Conservation (phyloP, 305 asterid species). For the Fraxinus ornus region DNA sequence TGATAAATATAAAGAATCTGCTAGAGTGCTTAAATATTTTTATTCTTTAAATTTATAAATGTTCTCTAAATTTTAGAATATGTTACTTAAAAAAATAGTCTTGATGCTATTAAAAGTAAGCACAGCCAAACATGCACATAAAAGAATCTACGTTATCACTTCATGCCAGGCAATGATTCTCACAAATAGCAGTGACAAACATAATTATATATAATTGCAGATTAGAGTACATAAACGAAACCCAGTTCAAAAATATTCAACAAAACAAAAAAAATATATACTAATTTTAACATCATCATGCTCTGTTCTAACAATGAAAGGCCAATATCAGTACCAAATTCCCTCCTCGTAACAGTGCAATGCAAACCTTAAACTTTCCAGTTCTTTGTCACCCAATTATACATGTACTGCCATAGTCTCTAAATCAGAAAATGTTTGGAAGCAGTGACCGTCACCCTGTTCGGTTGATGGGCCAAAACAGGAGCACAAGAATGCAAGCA, state of each 20-base stretch:
- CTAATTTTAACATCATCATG: not conserved
- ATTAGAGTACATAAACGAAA: not conserved
- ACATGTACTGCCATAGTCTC: constrained; percentile 4
- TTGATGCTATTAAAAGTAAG: not conserved
- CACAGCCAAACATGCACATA: not conserved
- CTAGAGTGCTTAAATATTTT: too few species aligned
- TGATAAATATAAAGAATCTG: too few species aligned
- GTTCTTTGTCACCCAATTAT: constrained; percentile 6
- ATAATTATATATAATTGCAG: not conserved
- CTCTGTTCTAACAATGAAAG: not conserved
- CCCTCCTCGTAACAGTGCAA: not conserved
- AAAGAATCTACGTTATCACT: not conserved
- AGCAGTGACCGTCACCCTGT: not conserved
- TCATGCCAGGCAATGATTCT: not conserved
- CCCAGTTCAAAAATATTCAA: not conserved
- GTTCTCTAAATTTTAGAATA: too few species aligned
- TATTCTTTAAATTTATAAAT: too few species aligned
- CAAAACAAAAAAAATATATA: not conserved
- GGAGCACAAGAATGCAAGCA: constrained; percentile 6
- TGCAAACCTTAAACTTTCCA: not conserved
- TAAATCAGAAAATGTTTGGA: not conserved
- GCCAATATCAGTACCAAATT: not conserved
- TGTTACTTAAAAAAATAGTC: too few species aligned
- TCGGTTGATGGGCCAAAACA: not conserved
- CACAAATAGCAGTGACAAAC: not conserved